These are phyloP conservation scores for Pyrrhoderma noxium DNA, from an alignment of 1,284 basidiomycete species.

Conservation along the genomic window DNA sequence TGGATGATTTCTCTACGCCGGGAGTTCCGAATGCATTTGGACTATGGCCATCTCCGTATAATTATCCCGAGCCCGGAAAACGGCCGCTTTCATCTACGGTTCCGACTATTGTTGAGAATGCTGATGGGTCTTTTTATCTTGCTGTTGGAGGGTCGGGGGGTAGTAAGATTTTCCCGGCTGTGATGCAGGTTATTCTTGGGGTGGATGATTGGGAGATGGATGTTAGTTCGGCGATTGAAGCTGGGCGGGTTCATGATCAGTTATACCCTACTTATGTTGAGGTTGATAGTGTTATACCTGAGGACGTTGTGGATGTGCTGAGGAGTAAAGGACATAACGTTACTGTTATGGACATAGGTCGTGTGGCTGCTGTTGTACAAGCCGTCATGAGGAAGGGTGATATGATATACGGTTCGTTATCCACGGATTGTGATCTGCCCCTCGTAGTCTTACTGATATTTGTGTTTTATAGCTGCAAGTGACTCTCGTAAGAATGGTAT, in stretches of 20 bases:
- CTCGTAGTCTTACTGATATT: constrained; percentile 8
- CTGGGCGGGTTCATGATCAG: constrained; percentile 88
- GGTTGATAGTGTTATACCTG: constrained; percentile 50
- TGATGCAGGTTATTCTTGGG: constrained; percentile 81
- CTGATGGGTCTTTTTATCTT: constrained; percentile 62
- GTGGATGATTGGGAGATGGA: constrained; percentile 75
- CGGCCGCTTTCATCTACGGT: constrained; percentile 80
- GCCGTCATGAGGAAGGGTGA: constrained; percentile 51
- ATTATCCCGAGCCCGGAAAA: constrained; percentile 83
- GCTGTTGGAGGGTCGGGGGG: constrained; percentile 85
- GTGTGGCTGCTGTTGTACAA: constrained; percentile 67
- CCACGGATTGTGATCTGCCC: neutral
- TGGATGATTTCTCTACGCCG: constrained; percentile 87
- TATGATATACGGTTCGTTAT: constrained; percentile 48
- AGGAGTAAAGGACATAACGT: constrained; percentile 64
- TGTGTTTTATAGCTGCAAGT: constrained; percentile 54
- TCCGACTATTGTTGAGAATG: constrained; percentile 74
- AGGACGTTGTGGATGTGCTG: constrained; percentile 48
- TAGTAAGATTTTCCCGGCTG: constrained; percentile 73
- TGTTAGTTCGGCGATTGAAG: constrained; percentile 75
- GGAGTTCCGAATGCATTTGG: constrained; percentile 79
- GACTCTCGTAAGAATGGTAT: constrained; percentile 82
- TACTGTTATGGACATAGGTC: constrained; percentile 53
- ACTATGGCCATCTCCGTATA: constrained; percentile 80
- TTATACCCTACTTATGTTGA: constrained; percentile 64